A percentile compares a stretch with the other conserved stretches of the same genome.
Conservation (phyloP, 345 rosid species). For the Eucalyptus regnans region DNA sequence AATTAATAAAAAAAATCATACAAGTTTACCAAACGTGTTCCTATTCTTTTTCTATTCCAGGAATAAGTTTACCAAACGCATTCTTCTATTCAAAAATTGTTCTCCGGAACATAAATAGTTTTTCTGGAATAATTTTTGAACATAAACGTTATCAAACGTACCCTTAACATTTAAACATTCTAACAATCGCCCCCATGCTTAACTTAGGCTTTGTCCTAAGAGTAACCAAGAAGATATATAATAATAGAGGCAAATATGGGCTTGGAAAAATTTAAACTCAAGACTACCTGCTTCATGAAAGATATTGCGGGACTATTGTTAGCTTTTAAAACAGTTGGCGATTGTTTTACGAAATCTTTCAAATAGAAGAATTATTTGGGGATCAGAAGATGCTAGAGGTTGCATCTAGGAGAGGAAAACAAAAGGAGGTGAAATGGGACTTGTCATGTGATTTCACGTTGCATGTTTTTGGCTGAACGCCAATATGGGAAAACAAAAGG, state of each 20-base stretch:
- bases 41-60: no score
- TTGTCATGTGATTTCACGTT: not conserved
- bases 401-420: not conserved
- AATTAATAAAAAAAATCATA: no score
- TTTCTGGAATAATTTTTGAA: no score
- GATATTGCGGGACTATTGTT: accelerated
- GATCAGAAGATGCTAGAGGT: not conserved
- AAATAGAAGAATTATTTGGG: not conserved
- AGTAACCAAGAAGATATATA: accelerated
- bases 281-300: not conserved
- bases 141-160: no score
- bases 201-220: not conserved
- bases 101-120: no score
- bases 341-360: not conserved
- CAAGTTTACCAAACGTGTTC: no score
- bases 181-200: not conserved
- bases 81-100: no score
- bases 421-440: not conserved
- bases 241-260: not conserved
- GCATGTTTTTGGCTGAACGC: not conserved
- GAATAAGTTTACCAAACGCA: no score
- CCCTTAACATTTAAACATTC: not conserved
- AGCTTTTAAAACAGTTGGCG: not conserved
- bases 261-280: not conserved
- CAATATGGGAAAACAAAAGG: not conserved